Conservation (phyloP, 2,329 filamentous ascomycete genomes). For the Meredithiella fracta region DNA sequence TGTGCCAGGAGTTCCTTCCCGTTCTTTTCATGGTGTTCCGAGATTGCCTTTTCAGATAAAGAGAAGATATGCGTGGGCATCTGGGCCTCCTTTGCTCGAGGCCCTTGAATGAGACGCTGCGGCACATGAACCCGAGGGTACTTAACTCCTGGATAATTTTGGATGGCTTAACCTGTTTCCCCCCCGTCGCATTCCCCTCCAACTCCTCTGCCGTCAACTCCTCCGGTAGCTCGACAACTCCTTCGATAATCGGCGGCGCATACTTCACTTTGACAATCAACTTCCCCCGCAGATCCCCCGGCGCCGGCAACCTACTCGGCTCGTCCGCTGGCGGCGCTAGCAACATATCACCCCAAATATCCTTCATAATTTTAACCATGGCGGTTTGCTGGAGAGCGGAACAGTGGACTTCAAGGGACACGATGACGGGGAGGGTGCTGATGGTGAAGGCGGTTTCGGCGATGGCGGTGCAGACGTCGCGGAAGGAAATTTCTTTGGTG, state of each 20-base stretch:
- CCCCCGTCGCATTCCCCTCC: constrained; percentile 28
- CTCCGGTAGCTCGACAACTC: constrained; percentile 19
- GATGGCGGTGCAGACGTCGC: constrained; percentile 69
- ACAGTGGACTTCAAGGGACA: constrained; percentile 87
- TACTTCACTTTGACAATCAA: constrained; percentile 78
- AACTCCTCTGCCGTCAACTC: constrained; percentile 23
- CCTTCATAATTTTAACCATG: constrained; percentile 85
- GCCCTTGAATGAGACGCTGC: constrained; percentile 65
- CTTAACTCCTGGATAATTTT: constrained; percentile 61
- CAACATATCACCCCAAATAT: constrained; percentile 62
- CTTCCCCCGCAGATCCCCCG: constrained; percentile 53
- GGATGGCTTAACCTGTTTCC: constrained; percentile 30
- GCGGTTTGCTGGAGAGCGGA: constrained; percentile 61
- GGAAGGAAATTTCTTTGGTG: constrained; percentile 75
- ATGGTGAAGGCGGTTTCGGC: constrained; percentile 59
- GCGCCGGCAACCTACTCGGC: constrained; percentile 42
- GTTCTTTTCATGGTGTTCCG: constrained; percentile 38
- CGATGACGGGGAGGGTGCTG: constrained; percentile 71
- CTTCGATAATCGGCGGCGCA: constrained; percentile 26
- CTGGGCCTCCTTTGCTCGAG: constrained; percentile 51
- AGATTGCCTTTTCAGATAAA: constrained; percentile 46
- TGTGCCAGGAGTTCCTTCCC: constrained; percentile 51
- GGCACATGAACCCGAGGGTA: constrained; percentile 64
- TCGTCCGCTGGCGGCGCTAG: constrained; percentile 38
- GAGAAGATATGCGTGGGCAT: constrained; percentile 57